Conservation (phyloP, 768 basidiomycete species). For the Stropharia rugosoannulata region DNA sequence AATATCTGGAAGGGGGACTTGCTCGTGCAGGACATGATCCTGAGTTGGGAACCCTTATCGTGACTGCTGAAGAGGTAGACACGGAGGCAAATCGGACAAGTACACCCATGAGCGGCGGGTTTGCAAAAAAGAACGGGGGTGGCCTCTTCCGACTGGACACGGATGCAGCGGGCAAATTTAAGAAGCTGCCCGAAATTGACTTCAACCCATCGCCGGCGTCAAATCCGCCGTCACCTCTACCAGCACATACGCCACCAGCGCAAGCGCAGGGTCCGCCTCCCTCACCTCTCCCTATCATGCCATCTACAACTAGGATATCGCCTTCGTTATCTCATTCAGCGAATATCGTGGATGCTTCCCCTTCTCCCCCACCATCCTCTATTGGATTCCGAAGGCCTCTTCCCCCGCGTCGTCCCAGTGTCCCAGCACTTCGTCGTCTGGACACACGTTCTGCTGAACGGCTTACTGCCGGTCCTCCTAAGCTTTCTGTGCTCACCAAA, state of each 20-base stretch:
- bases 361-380: constrained; percentile 70
- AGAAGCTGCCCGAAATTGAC: constrained; percentile 59
- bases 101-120: constrained; percentile 4
- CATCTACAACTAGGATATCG: constrained; percentile 30
- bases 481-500: constrained; percentile 59
- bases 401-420: constrained; percentile 60
- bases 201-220: constrained; percentile 34
- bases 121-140: constrained; percentile 23
- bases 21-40: constrained; percentile 59
- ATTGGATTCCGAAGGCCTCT: constrained; percentile 50
- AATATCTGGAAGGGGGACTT: constrained; percentile 76
- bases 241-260: constrained; percentile 28
- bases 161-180: constrained; percentile 46
- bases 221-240: constrained; percentile 32
- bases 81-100: constrained; percentile 9
- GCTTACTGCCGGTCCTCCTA: constrained; percentile 46
- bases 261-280: background rate
- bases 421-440: constrained; percentile 58
- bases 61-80: constrained; percentile 38
- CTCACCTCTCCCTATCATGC: constrained; percentile 59
- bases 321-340: constrained; percentile 8
- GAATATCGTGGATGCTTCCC: constrained; percentile 40
- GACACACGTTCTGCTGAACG: constrained; percentile 60
- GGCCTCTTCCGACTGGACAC: constrained; percentile 76
- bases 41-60: constrained; percentile 51